Evolutionary conservation across 257 asterid species (phyloP).

Genomic region (Verbena officinalis): DNA sequence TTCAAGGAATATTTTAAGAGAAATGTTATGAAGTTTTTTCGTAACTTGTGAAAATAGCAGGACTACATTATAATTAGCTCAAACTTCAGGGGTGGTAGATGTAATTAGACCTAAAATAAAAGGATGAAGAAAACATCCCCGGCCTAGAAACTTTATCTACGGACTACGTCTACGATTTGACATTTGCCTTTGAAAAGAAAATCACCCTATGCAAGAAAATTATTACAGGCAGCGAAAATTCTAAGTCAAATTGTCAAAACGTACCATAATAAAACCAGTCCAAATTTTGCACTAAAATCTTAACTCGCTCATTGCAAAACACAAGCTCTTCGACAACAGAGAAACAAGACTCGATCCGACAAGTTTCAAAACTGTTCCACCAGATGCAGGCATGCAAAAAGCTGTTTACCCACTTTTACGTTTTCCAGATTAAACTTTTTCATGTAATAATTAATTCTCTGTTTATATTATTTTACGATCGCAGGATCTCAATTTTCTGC

Average conservation of each 20-base stretch:
- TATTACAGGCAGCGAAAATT: not conserved
- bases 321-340: not conserved
- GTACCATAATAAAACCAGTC: not conserved
- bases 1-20: too few species aligned
- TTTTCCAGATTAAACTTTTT: not conserved
- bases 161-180: too few species aligned
- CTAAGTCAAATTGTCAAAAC: not conserved
- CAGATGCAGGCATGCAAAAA: slow-evolving; percentile 34
- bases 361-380: too few species aligned
- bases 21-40: too few species aligned
- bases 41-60: too few species aligned
- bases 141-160: too few species aligned
- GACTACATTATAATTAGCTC: too few species aligned
- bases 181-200: too few species aligned
- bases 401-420: not conserved
- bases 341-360: not conserved
- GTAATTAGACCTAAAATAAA: too few species aligned
- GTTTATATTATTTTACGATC: not conserved
- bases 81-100: too few species aligned
- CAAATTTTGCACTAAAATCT: not conserved
- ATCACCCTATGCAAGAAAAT: not conserved
- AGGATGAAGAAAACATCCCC: too few species aligned
- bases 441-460: not conserved
- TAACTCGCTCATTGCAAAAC: not conserved
- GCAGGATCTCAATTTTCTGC: slow-evolving; percentile 35